A percentile compares a stretch with the other conserved stretches of the same genome.
phyloP scores from a whole-genome alignment of 768 basidiomycete genomes.

The Xerocomellus amylosporus region DNA sequence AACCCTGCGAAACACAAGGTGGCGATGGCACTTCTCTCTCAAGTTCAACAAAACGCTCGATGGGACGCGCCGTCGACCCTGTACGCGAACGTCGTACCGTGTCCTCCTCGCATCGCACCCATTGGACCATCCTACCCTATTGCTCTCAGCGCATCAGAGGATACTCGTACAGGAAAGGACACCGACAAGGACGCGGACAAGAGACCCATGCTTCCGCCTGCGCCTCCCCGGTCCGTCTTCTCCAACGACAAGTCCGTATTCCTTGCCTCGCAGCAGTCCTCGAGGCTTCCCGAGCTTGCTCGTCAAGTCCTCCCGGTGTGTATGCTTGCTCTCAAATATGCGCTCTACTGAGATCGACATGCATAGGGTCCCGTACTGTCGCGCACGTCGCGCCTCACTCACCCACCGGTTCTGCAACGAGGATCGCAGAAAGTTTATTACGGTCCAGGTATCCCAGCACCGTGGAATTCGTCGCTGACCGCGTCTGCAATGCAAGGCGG shows the following conservation, averaged over 20 bases:
- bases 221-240: constrained; percentile 40
- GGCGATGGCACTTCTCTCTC: constrained; percentile 64
- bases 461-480: constrained; percentile 42
- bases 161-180: constrained; percentile 39
- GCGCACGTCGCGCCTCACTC: constrained; percentile 60
- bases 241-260: constrained; percentile 56
- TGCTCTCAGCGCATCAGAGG: constrained; percentile 34
- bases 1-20: constrained; percentile 71
- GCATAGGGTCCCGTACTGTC: constrained; percentile 52
- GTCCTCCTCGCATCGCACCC: constrained; percentile 58
- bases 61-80: constrained; percentile 71
- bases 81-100: constrained; percentile 56
- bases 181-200: constrained; percentile 55
- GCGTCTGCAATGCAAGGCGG: constrained; percentile 14
- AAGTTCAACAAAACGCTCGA: constrained; percentile 53
- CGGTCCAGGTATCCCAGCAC: constrained; percentile 39
- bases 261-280: constrained; percentile 59
- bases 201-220: constrained; percentile 31
- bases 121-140: constrained; percentile 67
- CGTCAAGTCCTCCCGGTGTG: constrained; percentile 65
- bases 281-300: constrained; percentile 65
- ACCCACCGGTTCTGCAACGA: constrained; percentile 63
- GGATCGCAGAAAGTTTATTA: constrained; percentile 40
- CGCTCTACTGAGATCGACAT: not conserved
- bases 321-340: constrained; percentile 1